These are phyloP conservation scores for Penicillium freii DNA, from an alignment of 2,329 filamentous ascomycete genomes.

Conservation along the genomic window DNA sequence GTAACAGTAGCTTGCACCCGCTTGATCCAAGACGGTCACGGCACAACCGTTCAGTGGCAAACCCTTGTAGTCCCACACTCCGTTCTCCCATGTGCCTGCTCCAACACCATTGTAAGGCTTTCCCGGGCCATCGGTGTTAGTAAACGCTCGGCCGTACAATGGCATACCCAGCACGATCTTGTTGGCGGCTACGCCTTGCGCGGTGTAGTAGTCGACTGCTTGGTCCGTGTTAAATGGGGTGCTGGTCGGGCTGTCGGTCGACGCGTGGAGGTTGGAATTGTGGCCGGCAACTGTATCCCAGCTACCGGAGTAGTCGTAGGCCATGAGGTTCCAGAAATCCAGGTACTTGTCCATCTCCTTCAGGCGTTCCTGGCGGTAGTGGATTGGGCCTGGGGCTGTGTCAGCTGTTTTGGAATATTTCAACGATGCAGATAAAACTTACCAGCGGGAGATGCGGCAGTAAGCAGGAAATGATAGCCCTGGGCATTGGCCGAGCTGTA, in stretches of 20 bases:
- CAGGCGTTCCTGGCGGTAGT: slow-evolving; percentile 47
- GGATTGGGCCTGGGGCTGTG: slow-evolving; percentile 37
- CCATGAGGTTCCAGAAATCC: slow-evolving; percentile 65
- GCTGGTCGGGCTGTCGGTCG: slow-evolving; percentile 52
- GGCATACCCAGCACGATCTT: slow-evolving; percentile 92
- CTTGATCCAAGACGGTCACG: slow-evolving; percentile 59
- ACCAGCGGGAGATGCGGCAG: slow-evolving; percentile 48
- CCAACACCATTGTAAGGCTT: slow-evolving; percentile 64
- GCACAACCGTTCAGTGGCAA: slow-evolving; percentile 67
- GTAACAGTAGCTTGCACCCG: slow-evolving; percentile 72
- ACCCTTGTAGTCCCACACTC: slow-evolving; percentile 85
- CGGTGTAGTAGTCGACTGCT: slow-evolving; percentile 69
- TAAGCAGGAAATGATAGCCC: slow-evolving; percentile 46
- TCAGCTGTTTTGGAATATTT: neutral
- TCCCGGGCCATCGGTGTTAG: slow-evolving; percentile 72
- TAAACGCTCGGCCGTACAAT: slow-evolving; percentile 84
- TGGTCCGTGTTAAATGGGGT: slow-evolving; percentile 76
- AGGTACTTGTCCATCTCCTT: slow-evolving; percentile 48
- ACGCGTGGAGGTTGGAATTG: slow-evolving; percentile 73
- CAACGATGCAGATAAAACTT: neutral
- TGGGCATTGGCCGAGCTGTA: slow-evolving; percentile 42
- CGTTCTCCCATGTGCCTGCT: slow-evolving; percentile 78
- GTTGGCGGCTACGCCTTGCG: slow-evolving; percentile 58
- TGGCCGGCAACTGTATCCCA: slow-evolving; percentile 75
- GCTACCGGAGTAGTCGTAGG: slow-evolving; percentile 79